phyloP scores from a whole-genome alignment of 163 green algal species.

The Scenedesmus sp. region DNA sequence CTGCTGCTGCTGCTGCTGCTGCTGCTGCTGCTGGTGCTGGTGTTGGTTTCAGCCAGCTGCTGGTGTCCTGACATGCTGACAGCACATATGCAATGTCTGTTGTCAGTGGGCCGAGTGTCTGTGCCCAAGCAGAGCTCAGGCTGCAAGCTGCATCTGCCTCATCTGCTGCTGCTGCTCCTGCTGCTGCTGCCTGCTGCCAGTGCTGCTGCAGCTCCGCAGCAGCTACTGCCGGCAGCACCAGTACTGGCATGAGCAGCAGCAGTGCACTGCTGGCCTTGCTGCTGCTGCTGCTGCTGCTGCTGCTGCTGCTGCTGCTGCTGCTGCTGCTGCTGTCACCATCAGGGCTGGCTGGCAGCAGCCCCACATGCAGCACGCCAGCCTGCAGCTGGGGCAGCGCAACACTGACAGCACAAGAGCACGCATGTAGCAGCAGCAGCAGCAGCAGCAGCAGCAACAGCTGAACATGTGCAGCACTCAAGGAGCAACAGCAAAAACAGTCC shows the following conservation, averaged over 20 bases:
- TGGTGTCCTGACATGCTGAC: background rate
- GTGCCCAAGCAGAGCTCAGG: background rate
- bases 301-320: background rate
- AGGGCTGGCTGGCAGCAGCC: background rate
- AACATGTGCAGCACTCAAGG: background rate
- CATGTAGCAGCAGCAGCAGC: background rate
- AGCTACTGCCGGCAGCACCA: constrained; percentile 10
- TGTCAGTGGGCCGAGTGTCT: background rate
- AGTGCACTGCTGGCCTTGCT: background rate
- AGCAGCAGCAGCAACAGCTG: background rate
- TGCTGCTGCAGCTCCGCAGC: constrained; percentile 17
- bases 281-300: background rate
- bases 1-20: background rate
- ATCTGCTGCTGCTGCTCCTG: background rate
- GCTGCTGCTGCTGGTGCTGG: background rate
- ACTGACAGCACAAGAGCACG: background rate
- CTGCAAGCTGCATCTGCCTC: background rate
- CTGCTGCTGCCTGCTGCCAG: background rate
- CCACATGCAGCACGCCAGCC: background rate
- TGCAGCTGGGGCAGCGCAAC: background rate
- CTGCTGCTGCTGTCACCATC: constrained; percentile 1
- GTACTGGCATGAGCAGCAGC: constrained; percentile 1
- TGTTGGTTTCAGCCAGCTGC: too few relatives aligned
- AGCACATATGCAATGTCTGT: constrained; percentile 1
- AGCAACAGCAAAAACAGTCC: too few relatives aligned